Percentiles rank a stretch among this genome's conserved stretches.
phyloP scores from a whole-genome alignment of 2,329 filamentous ascomycete species.

The Fusarium longipes region DNA sequence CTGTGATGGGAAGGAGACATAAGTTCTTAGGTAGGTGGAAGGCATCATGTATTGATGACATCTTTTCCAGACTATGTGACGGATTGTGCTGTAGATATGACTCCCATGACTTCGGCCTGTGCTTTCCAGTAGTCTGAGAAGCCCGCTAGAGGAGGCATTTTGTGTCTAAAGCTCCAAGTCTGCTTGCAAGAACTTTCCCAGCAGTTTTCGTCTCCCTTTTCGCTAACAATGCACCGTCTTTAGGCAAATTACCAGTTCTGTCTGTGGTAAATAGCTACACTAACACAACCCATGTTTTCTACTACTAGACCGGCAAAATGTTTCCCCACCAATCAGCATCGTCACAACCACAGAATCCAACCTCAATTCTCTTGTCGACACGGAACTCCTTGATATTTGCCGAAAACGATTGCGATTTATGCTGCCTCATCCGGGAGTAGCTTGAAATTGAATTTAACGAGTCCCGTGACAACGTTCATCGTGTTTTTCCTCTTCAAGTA shows the following conservation, averaged over 20 bases:
- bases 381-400: neutral
- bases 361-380: neutral
- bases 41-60: neutral
- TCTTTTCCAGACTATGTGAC: neutral
- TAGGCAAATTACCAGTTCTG: conserved; percentile 19
- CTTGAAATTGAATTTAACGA: conserved; percentile 32
- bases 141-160: neutral
- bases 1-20: conserved; percentile 7
- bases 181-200: neutral
- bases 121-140: too few relatives aligned
- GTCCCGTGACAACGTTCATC: conserved; percentile 52
- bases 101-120: neutral
- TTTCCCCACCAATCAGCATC: conserved; percentile 19
- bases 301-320: neutral
- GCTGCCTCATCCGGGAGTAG: neutral
- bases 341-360: neutral
- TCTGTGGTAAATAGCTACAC: neutral
- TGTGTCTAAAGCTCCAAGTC: neutral
- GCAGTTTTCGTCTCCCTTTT: neutral
- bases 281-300: conserved; percentile 5
- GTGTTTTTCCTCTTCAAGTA: conserved; percentile 53
- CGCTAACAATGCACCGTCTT: neutral
- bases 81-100: neutral
- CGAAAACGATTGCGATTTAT: neutral
- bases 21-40: neutral